These are phyloP conservation scores for Chaetomiaceae sp. DNA, from an alignment of 2,329 filamentous ascomycete species.

Conservation along the genomic window DNA sequence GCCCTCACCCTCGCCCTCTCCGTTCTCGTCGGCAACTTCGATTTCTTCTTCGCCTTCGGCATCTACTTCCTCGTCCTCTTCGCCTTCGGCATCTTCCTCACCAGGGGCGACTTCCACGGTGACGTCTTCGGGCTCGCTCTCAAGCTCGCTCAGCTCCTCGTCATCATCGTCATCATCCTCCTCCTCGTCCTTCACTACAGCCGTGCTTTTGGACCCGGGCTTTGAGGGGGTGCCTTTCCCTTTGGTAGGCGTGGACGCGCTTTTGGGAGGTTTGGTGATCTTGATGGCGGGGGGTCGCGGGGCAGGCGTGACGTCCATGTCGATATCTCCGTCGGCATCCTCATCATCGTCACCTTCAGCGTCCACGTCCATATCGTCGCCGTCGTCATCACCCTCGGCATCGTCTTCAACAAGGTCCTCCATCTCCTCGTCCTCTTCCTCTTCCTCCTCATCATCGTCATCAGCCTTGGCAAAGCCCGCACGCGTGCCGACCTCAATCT, in stretches of 20 bases:
- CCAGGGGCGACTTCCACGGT: slow-evolving; percentile 37
- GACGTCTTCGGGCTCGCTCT: slow-evolving; percentile 46
- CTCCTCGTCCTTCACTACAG: slow-evolving; percentile 21
- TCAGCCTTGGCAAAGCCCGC: slow-evolving; percentile 30
- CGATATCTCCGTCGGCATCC: slow-evolving; percentile 44
- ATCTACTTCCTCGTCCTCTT: slow-evolving; percentile 30
- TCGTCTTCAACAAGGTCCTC: slow-evolving; percentile 25
- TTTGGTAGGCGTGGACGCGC: slow-evolving; percentile 30
- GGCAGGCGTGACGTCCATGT: slow-evolving; percentile 37
- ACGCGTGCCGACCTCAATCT: slow-evolving; percentile 26
- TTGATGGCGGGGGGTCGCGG: slow-evolving; percentile 43
- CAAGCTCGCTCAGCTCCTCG: slow-evolving; percentile 52
- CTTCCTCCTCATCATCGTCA: slow-evolving; percentile 32
- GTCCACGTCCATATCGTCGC: slow-evolving; percentile 27
- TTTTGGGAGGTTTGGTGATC: slow-evolving; percentile 42
- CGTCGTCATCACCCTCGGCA: slow-evolving; percentile 19
- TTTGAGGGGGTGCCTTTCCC: slow-evolving; percentile 27
- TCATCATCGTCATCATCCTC: slow-evolving; percentile 47
- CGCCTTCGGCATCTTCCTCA: slow-evolving; percentile 34
- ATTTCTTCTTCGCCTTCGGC: slow-evolving; percentile 39
- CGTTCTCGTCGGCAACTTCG: slow-evolving; percentile 30
- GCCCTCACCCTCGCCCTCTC: slow-evolving; percentile 35
- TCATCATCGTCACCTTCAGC: slow-evolving; percentile 33
- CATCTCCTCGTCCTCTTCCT: slow-evolving; percentile 25
- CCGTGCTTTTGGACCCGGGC: slow-evolving; percentile 12